Percentiles rank a stretch among this genome's conserved stretches.
These are phyloP conservation scores for Acmispon strigosus DNA, from an alignment of 306 rosid species.

Conservation along the genomic window DNA sequence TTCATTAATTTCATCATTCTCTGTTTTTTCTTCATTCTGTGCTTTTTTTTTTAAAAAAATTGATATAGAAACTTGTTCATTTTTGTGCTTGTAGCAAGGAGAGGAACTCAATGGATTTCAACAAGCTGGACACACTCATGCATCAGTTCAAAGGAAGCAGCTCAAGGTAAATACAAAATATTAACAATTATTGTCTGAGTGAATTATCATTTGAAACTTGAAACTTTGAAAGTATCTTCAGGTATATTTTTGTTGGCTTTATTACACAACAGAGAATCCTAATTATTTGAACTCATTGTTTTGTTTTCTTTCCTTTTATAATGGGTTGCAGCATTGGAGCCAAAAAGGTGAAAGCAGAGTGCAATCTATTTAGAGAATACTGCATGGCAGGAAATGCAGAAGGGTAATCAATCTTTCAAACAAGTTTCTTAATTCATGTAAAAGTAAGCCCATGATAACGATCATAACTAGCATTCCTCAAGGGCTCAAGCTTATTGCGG, in stretches of 20 bases:
- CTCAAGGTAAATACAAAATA: constrained; percentile 51
- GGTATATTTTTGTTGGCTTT: constrained; percentile 31
- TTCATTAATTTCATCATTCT: neutral
- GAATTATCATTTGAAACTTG: too few relatives aligned
- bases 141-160: constrained; percentile 96
- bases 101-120: constrained; percentile 57
- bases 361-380: constrained; percentile 70
- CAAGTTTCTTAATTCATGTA: neutral
- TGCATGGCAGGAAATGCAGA: constrained; percentile 66
- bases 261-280: constrained; percentile 23
- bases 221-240: too few relatives aligned
- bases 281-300: constrained; percentile 10
- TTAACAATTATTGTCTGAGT: neutral
- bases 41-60: neutral
- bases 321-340: constrained; percentile 82
- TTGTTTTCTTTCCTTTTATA: neutral
- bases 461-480: neutral
- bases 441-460: neutral
- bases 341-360: constrained; percentile 86
- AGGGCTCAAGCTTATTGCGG: neutral
- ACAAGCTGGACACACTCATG: constrained; percentile 62
- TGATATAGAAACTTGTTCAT: neutral
- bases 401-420: constrained; percentile 49
- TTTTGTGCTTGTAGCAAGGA: constrained; percentile 38
- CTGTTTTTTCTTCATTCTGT: neutral